Conservation (phyloP, 2,329 filamentous ascomycete species). For the Canariomyces notabilis region DNA sequence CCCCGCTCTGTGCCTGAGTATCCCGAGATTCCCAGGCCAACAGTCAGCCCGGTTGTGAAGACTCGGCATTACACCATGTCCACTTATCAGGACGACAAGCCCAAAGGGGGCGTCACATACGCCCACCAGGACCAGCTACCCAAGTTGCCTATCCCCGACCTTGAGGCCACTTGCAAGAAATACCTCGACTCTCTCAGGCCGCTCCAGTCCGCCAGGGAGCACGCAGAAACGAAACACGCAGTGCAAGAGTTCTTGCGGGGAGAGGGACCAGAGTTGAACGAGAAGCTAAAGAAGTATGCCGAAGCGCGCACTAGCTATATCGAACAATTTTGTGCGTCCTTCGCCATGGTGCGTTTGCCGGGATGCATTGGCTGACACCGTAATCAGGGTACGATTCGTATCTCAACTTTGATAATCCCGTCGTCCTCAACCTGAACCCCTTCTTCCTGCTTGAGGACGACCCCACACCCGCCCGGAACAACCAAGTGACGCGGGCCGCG, state of each 20-base stretch:
- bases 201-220: slow-evolving; percentile 74
- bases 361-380: slow-evolving; percentile 15
- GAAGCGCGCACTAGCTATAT: slow-evolving; percentile 92
- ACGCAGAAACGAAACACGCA: slow-evolving; percentile 73
- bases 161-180: slow-evolving; percentile 70
- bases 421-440: slow-evolving; percentile 94
- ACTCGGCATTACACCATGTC: slow-evolving; percentile 36
- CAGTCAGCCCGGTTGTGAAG: slow-evolving; percentile 29
- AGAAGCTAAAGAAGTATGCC: slow-evolving; percentile 85
- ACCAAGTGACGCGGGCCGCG: slow-evolving; percentile 90
- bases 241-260: slow-evolving; percentile 75
- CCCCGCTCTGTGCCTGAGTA: slow-evolving; percentile 37
- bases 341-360: not conserved
- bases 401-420: slow-evolving; percentile 94
- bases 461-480: slow-evolving; percentile 90
- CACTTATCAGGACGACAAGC: slow-evolving; percentile 43
- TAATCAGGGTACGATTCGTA: slow-evolving; percentile 92
- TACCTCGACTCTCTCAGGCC: slow-evolving; percentile 78
- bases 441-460: slow-evolving; percentile 98
- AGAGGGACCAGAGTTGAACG: slow-evolving; percentile 81
- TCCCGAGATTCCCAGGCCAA: slow-evolving; percentile 33
- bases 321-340: slow-evolving; percentile 86
- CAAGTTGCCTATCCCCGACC: slow-evolving; percentile 86
- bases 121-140: slow-evolving; percentile 82
- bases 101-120: slow-evolving; percentile 75